phyloP scores from a whole-genome alignment of 495 filamentous ascomycete species.

The Penicillium robsamsonii region DNA sequence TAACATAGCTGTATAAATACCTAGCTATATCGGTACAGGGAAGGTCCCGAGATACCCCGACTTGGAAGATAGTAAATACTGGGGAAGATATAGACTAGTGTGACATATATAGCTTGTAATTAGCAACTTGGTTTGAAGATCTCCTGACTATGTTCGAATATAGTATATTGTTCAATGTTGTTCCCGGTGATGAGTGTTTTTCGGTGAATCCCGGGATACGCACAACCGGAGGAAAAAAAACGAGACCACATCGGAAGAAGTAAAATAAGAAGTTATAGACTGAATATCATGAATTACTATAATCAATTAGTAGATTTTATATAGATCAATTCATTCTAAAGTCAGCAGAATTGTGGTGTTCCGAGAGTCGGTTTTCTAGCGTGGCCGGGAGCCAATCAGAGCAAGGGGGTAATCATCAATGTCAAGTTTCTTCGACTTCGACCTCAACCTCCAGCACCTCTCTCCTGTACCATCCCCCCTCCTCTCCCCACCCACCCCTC shows the following conservation, averaged over 20 bases:
- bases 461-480: conserved; percentile 33
- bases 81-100: neutral
- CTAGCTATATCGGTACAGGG: neutral
- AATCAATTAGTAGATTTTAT: neutral
- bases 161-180: neutral
- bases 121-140: neutral
- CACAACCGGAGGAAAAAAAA: conserved; percentile 2
- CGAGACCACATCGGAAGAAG: neutral
- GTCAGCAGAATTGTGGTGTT: conserved; percentile 1
- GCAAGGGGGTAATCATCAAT: conserved; percentile 40
- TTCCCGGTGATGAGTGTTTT: conserved; percentile 10
- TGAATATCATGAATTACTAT: neutral
- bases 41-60: neutral
- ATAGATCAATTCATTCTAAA: neutral
- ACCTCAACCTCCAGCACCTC: conserved; percentile 41
- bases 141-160: neutral
- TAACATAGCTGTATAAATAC: neutral
- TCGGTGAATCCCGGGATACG: conserved; percentile 11
- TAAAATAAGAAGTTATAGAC: neutral
- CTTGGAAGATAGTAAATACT: neutral
- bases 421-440: conserved; percentile 46
- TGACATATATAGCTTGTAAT: neutral
- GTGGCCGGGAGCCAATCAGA: conserved; percentile 36
- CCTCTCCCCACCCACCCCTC: conserved; percentile 30
- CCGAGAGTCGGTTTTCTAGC: conserved; percentile 13